Percentiles rank a stretch among this genome's conserved stretches.
These are phyloP conservation scores for Russula emetica DNA, from an alignment of 768 basidiomycete genomes.

Conservation along the genomic window DNA sequence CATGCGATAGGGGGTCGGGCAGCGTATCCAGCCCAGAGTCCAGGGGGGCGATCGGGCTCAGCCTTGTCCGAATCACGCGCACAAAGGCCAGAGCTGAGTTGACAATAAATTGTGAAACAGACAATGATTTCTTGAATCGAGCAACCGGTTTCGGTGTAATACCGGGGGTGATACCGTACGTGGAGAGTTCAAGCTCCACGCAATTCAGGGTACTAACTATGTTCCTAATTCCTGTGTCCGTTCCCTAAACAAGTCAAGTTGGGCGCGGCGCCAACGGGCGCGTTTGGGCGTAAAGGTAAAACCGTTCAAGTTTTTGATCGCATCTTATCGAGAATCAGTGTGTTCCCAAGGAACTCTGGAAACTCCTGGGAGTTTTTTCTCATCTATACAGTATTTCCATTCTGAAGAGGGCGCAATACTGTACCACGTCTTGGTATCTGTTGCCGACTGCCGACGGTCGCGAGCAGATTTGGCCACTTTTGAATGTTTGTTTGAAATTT, in stretches of 20 bases:
- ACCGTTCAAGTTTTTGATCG: background rate
- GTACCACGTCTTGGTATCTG: too few relatives aligned
- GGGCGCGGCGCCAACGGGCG: background rate
- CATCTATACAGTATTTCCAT: background rate
- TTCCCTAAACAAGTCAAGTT: background rate
- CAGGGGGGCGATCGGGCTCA: background rate
- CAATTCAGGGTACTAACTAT: constrained; percentile 2
- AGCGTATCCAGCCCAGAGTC: background rate
- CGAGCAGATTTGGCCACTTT: too few relatives aligned
- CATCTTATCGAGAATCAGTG: background rate
- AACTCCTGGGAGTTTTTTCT: background rate
- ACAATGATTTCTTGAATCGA: background rate
- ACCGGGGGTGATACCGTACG: background rate
- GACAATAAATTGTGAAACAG: background rate
- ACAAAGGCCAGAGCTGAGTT: background rate
- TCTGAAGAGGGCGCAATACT: background rate
- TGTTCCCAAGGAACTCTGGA: too few relatives aligned
- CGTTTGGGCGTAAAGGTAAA: background rate
- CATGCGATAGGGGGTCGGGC: background rate
- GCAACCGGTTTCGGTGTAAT: background rate
- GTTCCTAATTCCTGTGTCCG: background rate
- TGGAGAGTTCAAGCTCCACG: background rate
- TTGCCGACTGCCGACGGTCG: too few relatives aligned
- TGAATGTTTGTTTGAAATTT: too few relatives aligned
- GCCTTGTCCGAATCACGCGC: background rate